Evolutionary conservation across 1,139 yeast species (phyloP), one percentile per base, ranked within the genome.

Genomic region (Zygosaccharomyces sapae): DNA sequence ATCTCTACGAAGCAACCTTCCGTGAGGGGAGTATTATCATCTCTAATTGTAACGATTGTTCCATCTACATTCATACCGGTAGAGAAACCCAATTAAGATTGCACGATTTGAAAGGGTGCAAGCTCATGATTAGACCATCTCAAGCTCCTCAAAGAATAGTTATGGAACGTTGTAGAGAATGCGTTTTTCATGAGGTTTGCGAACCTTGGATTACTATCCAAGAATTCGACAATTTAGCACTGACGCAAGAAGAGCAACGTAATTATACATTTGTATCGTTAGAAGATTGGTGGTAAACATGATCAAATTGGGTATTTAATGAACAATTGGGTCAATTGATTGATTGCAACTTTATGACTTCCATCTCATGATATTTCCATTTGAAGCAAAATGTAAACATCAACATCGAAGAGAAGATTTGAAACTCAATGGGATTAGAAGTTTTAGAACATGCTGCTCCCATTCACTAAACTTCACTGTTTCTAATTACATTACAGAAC

Each of bases 1-100:
- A 45, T 4, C 25, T 55, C 30, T 36, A 43, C 2, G 33, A 41
- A 9, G 9, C 52, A n/a, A 53, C 53, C 6, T 59, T 57, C 34
- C 20, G 36, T 13, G 40, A 46, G 13, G 59, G 58, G 12, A 56
- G 58, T 43, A 40, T 56, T 16, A 41, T 48, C 45, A 38, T 56
- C 12, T 49, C 45, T 16, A 44, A 51, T 29, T 53, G 54, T 25
- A 29, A 34, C 22, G 40, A 49, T 31, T 43, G 47, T 34, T 53
- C n/a, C 33, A 40, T 12, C 22, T 44, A 16, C 48, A 50, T 5
- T 34, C 41, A 6, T 13, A 44, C 18, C 6, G 40, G 40, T 6
- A 44, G 49, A 29, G 44, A 50, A 4, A 33, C 49, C 2, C 59
- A 55, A 38, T 16, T 55, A 18, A 48, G 59, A n/a, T 38, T 55